Percentiles rank a stretch among this genome's conserved stretches.
Evolutionary conservation across 306 rosid species (phyloP).

Genomic region (Cicer pinnatifidum): DNA sequence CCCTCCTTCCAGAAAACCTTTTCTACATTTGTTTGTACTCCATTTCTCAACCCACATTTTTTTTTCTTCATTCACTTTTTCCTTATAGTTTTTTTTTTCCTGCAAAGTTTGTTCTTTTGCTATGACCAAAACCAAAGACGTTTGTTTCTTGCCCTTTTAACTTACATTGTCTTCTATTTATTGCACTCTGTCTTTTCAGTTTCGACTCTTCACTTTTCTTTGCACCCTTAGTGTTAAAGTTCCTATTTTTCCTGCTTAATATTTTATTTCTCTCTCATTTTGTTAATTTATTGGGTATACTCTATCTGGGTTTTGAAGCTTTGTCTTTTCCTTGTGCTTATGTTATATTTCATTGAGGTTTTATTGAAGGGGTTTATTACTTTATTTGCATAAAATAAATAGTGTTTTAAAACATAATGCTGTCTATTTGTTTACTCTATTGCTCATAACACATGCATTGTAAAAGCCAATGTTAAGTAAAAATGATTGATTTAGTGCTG

Average conservation of each 20-base stretch:
- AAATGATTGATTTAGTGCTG: background rate
- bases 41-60: background rate
- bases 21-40: background rate
- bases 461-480: background rate
- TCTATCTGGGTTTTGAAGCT: slow-evolving; percentile 16
- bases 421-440: background rate
- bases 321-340: too few species aligned
- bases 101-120: too few species aligned
- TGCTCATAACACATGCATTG: slow-evolving; percentile 20
- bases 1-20: background rate
- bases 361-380: too few species aligned
- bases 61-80: background rate
- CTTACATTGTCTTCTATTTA: slow-evolving; percentile 37
- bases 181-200: too few species aligned
- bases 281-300: background rate
- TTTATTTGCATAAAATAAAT: too few species aligned
- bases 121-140: background rate
- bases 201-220: too few species aligned
- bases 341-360: too few species aligned
- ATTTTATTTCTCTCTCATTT: slow-evolving; percentile 20
- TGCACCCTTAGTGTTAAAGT: background rate
- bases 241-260: slow-evolving; percentile 31
- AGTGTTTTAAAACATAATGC: too few species aligned
- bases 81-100: too few species aligned
- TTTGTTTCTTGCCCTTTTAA: slow-evolving; percentile 36